phyloP scores from a whole-genome alignment of 495 filamentous ascomycete genomes.

The Penicillium verhagenii region DNA sequence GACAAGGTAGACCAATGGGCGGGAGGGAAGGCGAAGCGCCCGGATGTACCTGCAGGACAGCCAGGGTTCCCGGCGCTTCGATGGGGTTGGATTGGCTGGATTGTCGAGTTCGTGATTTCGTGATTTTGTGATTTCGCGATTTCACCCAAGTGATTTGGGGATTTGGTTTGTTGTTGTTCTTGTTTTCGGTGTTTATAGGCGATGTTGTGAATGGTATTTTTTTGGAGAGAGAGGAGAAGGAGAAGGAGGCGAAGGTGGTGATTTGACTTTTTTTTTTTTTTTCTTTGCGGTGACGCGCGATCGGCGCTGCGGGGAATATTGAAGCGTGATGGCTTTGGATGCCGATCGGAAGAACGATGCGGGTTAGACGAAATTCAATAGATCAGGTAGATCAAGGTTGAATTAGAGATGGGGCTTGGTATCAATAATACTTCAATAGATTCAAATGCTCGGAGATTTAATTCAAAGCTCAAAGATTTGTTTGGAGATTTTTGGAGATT shows the following conservation, averaged over 20 bases:
- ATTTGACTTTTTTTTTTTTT: too few relatives aligned
- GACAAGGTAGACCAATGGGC: conserved; percentile 24
- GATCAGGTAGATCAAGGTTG: background rate
- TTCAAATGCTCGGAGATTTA: too few relatives aligned
- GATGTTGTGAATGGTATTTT: background rate
- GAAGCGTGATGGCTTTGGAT: conserved; percentile 8
- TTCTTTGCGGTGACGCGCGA: conserved; percentile 16
- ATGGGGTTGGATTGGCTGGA: conserved; percentile 1
- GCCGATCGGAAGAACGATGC: background rate
- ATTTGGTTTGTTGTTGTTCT: too few relatives aligned
- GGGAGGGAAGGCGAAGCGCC: conserved; percentile 22
- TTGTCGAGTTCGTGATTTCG: background rate
- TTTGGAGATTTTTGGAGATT: background rate
- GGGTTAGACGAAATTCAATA: background rate
- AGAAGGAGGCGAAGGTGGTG: conserved; percentile 6
- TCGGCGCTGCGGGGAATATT: conserved; percentile 29
- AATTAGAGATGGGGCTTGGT: background rate
- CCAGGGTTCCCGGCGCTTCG: conserved; percentile 20
- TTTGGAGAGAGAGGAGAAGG: background rate
- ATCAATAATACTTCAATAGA: too few relatives aligned
- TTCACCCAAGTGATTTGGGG: background rate
- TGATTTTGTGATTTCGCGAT: too few relatives aligned
- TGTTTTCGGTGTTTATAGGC: background rate
- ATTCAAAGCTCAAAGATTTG: too few relatives aligned
- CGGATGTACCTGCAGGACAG: conserved; percentile 16